Evolutionary conservation across 306 rosid genomes (phyloP).

Genomic region (Adenanthera pavonina): DNA sequence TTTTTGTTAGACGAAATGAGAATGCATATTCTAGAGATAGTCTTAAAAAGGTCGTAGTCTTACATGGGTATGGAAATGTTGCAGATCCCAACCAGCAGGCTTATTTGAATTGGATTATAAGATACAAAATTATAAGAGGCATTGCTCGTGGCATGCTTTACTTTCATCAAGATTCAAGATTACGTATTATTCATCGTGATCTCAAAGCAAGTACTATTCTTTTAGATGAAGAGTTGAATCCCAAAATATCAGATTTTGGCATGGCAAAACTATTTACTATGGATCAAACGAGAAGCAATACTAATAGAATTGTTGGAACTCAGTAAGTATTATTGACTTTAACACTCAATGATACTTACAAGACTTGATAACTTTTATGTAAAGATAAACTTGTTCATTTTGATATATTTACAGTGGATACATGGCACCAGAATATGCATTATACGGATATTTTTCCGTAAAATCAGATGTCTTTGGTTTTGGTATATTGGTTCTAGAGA

Average conservation of each 20-base stretch:
- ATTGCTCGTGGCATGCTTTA: constrained; percentile 51
- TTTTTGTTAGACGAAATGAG: neutral
- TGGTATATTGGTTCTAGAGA: constrained; percentile 56
- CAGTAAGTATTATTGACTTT: constrained; percentile 41
- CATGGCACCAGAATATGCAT: constrained; percentile 69
- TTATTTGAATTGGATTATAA: constrained; percentile 44
- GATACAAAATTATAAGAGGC: constrained; percentile 49
- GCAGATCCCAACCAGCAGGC: constrained; percentile 41
- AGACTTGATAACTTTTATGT: neutral
- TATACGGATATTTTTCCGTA: constrained; percentile 49
- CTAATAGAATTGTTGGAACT: constrained; percentile 49
- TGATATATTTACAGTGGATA: constrained; percentile 49
- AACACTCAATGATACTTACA: neutral
- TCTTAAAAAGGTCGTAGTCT: neutral
- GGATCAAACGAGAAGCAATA: constrained; percentile 47
- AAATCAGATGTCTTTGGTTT: constrained; percentile 63
- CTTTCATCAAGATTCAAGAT: constrained; percentile 56
- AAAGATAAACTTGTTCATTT: neutral
- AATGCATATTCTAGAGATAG: neutral
- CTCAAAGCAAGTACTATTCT: constrained; percentile 57
- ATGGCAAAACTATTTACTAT: constrained; percentile 44
- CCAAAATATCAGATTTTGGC: constrained; percentile 63
- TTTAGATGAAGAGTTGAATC: constrained; percentile 47
- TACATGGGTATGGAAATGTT: neutral
- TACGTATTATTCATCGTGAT: constrained; percentile 45